phyloP scores from a whole-genome alignment of 1,139 yeast genomes.

The Saccharomycopsis hybrid region DNA sequence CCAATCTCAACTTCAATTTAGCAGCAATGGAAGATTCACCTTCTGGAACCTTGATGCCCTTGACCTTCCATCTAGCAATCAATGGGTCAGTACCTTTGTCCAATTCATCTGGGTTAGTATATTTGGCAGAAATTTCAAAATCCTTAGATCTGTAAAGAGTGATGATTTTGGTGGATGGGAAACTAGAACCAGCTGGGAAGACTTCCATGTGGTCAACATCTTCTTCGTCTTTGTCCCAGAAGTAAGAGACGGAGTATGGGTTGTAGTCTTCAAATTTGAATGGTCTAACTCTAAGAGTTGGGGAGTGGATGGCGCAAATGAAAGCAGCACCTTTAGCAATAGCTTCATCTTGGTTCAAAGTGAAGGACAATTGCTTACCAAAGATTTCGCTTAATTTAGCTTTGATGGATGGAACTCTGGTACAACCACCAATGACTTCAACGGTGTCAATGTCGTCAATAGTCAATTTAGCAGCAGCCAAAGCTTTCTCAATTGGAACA shows the following conservation, averaged over 20 bases:
- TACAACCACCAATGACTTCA: slow-evolving; percentile 96
- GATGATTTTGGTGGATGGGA: slow-evolving; percentile 94
- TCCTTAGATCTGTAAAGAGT: slow-evolving; percentile 90
- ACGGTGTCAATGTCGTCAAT: slow-evolving; percentile 77
- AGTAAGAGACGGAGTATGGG: slow-evolving; percentile 87
- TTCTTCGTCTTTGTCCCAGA: slow-evolving; percentile 91
- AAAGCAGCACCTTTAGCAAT: slow-evolving; percentile 99
- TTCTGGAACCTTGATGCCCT: slow-evolving; percentile 75
- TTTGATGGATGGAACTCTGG: slow-evolving; percentile 94
- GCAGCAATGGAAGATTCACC: slow-evolving; percentile 78
- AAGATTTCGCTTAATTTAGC: slow-evolving; percentile 71
- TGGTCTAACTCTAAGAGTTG: slow-evolving; percentile 97
- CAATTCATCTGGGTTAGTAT: slow-evolving; percentile 67
- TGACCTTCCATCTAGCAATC: slow-evolving; percentile 79
- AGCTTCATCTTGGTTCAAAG: slow-evolving; percentile 98
- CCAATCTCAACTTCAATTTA: slow-evolving; percentile 92
- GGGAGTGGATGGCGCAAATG: slow-evolving; percentile 98
- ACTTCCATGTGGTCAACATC: slow-evolving; percentile 92
- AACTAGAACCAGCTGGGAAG: slow-evolving; percentile 87
- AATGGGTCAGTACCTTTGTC: slow-evolving; percentile 61
- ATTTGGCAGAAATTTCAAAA: slow-evolving; percentile 80
- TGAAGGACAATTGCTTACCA: slow-evolving; percentile 84
- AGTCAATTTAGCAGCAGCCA: slow-evolving; percentile 70
- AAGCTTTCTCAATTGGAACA: slow-evolving; percentile 75
- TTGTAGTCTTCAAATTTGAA: slow-evolving; percentile 96